phyloP scores from a whole-genome alignment of 2,329 filamentous ascomycete genomes.

The Aureobasidium lini region DNA sequence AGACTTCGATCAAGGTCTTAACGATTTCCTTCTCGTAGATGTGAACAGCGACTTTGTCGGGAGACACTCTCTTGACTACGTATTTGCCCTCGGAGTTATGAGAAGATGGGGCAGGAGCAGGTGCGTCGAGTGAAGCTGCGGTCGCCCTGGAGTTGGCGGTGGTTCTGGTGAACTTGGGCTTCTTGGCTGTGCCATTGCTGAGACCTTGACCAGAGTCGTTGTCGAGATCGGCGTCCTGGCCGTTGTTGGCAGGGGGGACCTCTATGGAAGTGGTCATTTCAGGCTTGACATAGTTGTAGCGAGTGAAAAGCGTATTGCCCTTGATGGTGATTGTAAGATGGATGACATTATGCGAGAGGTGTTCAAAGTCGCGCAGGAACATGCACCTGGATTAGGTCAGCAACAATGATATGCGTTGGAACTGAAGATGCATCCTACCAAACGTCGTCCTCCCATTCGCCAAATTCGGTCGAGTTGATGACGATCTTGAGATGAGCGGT shows the following conservation, averaged over 20 bases:
- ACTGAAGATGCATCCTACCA: background rate
- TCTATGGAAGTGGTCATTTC: background rate
- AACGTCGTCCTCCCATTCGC: conserved; percentile 8
- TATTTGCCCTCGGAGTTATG: background rate
- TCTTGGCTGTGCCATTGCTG: background rate
- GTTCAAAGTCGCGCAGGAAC: background rate
- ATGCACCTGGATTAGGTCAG: background rate
- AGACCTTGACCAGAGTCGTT: background rate
- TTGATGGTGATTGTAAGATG: conserved; percentile 7
- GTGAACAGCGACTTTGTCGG: background rate
- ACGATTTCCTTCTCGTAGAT: background rate
- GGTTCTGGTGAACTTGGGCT: background rate
- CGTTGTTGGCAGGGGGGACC: background rate
- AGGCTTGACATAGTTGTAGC: conserved; percentile 12
- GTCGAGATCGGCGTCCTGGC: background rate
- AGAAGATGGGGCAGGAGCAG: background rate
- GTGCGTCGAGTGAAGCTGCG: background rate
- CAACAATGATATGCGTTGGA: background rate
- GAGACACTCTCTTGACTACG: background rate
- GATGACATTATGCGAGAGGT: background rate
- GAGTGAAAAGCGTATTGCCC: conserved; percentile 5
- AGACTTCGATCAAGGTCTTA: background rate
- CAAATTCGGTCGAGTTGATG: conserved; percentile 4
- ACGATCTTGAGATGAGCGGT: background rate
- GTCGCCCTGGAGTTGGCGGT: background rate